These are phyloP conservation scores for Nicotiana benthamiana DNA, from an alignment of 257 asterid genomes.

Conservation along the genomic window DNA sequence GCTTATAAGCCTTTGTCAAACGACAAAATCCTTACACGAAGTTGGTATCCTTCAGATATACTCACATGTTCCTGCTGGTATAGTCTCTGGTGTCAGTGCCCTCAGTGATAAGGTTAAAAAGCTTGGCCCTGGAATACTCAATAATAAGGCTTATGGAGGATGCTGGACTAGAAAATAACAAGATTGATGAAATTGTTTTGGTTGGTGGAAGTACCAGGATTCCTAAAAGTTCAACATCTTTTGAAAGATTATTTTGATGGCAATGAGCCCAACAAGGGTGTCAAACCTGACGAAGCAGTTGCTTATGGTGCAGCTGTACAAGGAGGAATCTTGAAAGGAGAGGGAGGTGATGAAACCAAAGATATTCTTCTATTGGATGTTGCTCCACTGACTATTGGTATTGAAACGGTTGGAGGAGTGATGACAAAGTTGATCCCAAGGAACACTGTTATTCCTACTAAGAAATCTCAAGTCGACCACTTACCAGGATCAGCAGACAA, in stretches of 20 bases:
- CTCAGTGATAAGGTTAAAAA: too few species aligned
- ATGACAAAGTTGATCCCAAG: constrained; percentile 94
- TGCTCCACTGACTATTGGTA: constrained; percentile 76
- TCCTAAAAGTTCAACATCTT: constrained; percentile 77
- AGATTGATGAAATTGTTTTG: constrained; percentile 77
- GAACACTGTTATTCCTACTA: constrained; percentile 66
- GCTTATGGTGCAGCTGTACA: constrained; percentile 92
- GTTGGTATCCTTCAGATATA: too few species aligned
- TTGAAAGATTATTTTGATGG: constrained; percentile 70
- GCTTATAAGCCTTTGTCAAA: too few species aligned
- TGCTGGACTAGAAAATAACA: constrained; percentile 62
- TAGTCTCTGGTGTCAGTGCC: too few species aligned
- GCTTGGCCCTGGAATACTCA: too few species aligned
- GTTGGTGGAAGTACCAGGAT: constrained; percentile 95
- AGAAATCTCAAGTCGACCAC: constrained; percentile 82
- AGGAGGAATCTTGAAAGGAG: constrained; percentile 82
- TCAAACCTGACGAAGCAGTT: constrained; percentile 88
- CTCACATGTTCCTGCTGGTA: too few species aligned
- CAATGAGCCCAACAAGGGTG: constrained; percentile 82
- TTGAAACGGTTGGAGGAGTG: constrained; percentile 91
- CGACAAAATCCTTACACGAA: too few species aligned
- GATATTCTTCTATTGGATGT: constrained; percentile 84
- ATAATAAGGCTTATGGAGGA: constrained; percentile 87
- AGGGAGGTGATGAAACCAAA: constrained; percentile 80
- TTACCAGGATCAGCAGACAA: constrained; percentile 78